These are phyloP conservation scores for Komagataea norvegica DNA, from an alignment of 1,139 yeast species.

Conservation along the genomic window DNA sequence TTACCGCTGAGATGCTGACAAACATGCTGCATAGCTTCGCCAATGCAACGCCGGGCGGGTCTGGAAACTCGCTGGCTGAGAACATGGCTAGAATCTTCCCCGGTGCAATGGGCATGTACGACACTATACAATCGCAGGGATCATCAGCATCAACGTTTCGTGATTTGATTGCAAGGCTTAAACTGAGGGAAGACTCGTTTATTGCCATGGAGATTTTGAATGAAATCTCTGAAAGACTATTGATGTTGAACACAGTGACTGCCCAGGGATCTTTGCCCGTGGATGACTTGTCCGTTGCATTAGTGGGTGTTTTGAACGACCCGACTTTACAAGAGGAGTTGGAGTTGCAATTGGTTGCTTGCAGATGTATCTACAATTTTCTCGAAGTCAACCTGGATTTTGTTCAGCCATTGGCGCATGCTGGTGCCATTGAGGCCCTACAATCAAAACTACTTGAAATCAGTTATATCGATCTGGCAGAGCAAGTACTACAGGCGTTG, in stretches of 20 bases:
- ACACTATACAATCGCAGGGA: constrained; percentile 17
- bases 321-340: constrained; percentile 58
- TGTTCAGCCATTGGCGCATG: constrained; percentile 58
- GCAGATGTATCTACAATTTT: constrained; percentile 79
- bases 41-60: constrained; percentile 5
- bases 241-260: constrained; percentile 64
- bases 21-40: constrained; percentile 1
- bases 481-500: constrained; percentile 78
- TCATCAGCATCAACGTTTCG: constrained; percentile 32
- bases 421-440: constrained; percentile 63
- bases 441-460: constrained; percentile 69
- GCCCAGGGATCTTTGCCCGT: constrained; percentile 67
- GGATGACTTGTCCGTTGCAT: constrained; percentile 46
- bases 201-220: constrained; percentile 54
- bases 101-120: constrained; percentile 36
- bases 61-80: constrained; percentile 22
- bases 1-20: constrained; percentile 9
- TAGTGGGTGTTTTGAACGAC: constrained; percentile 57
- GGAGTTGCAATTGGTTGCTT: constrained; percentile 77
- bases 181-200: constrained; percentile 36
- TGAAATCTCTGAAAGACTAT: constrained; percentile 55
- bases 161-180: constrained; percentile 39
- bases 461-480: constrained; percentile 84
- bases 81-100: constrained; percentile 32
- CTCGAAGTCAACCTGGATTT: constrained; percentile 72